Evolutionary conservation across 768 basidiomycete species (phyloP), one percentile per base, ranked within the genome.

Genomic region (Pleurotus platypus): DNA sequence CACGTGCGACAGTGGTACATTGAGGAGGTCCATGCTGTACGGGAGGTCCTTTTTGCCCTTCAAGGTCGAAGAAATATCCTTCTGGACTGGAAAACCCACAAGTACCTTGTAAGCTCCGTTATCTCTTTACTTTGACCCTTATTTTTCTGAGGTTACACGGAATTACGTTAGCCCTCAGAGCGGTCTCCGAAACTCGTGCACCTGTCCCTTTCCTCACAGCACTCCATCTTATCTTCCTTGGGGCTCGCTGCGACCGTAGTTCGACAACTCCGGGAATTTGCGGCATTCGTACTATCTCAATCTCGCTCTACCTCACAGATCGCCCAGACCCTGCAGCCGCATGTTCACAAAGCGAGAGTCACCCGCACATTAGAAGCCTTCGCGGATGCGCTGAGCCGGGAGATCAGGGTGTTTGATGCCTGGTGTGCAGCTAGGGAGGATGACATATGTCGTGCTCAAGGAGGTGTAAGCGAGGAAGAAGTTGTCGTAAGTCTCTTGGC

Each of bases 291-390:
- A 45, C 77, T 84, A 49, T 66, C 75, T 11, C 68, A 71, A 61
- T 66, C 66, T 22, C 61, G 67, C 38, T 18, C 24, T 18, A 39
- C 61, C 64, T 37, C 56, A 50, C 46, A 53, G 61, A 46, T 50
- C 59, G 37, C 55, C 48, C 47, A 57, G 18, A 54, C 58, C 13
- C 38, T 53, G 51, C 35, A 35, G 58, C 50, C 55, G 59, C 54
- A 65, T 58, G 63, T 62, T 24, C 40, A 40, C 37, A 49, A 63
- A 45, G 46, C 63, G 39, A 63, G 60, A 46, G 67, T 71, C 8
- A 83, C 84, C 8, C 80, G 78, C 30, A 91, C 89, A 0, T 70
- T 90, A n/a, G 89, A 93, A 66, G 92, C 92, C 0, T 92, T 92
- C 65, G 82, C 87, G 1, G 89, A 92, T 56, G 90, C 89, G 0